Base-by-base conservation (phyloP, 1,139 yeast genomes). In the Geotrichum restrictum region DNA sequence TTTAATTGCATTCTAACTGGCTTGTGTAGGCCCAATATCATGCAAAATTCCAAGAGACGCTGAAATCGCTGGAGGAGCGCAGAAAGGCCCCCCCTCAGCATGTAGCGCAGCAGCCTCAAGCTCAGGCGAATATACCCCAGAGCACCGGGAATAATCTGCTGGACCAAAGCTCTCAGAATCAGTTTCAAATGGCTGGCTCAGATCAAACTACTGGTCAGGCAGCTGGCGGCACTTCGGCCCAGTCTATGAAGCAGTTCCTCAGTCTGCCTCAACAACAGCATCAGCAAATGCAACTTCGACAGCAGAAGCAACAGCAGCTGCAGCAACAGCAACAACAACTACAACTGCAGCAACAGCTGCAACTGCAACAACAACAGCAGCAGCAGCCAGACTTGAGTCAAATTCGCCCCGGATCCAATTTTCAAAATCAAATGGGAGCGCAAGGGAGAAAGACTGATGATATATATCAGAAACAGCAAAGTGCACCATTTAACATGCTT, bases 361-460 rank as follows among this genome's bases (percentile, higher is more conserved):
- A 50, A 47, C 62, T 55, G 51, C 57, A 49, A 24, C 62, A 57
- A 13, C 14, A 33, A 33, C 6, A 33, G 37, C 56, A 53, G 27
- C 53, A 46, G 40, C 60, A 56, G 44, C 59, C 52, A 24, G 55
- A 53, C 31, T 59, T 43, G 36, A 56, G 53, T 32, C 61, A 60
- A 39, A 36, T 36, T 18, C 39, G 39, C 4, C 39, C 57, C 58
- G 48, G 56, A 5, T 3, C 58, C 48, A 60, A 62, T 33, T 63
- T 66, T 59, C 66, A 67, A 37, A 63, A 66, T n/a, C 75, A 73
- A 54, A 62, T 69, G 57, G 76, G 59, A 16, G 71, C 69, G 45
- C 70, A 68, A 53, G 67, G 65, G 46, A 54, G 65, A 31, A 24
- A 24, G 29, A 5, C 29, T 8, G 29, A 8, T 24, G 29, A 24